Percentiles rank a stretch among this genome's conserved stretches.
Evolutionary conservation across 139 green algal species (phyloP).

Genomic region (Picocystis salinarum): DNA sequence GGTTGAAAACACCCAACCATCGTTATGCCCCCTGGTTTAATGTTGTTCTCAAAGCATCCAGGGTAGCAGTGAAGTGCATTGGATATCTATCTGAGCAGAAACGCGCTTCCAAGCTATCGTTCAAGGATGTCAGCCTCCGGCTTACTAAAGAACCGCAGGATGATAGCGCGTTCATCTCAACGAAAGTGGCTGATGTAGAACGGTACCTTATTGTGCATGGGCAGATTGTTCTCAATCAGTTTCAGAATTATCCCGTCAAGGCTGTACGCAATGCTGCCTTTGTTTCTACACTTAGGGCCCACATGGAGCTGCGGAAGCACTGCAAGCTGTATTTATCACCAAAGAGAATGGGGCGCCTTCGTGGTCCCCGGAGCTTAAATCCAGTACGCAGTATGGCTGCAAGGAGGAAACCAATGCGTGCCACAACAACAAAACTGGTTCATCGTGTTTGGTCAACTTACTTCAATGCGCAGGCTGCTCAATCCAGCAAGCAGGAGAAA

Average conservation of each 20-base stretch:
- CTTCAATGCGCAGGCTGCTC: constrained; percentile 8
- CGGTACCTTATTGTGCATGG: constrained; percentile 79
- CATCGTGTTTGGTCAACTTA: constrained; percentile 59
- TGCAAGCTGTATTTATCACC: constrained; percentile 48
- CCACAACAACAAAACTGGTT: constrained; percentile 81
- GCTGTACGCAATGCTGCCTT: constrained; percentile 49
- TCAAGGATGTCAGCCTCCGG: constrained; percentile 46
- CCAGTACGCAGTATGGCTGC: constrained; percentile 1
- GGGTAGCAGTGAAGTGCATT: constrained; percentile 44
- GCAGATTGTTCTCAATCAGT: constrained; percentile 81
- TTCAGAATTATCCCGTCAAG: constrained; percentile 48
- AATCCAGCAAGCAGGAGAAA: constrained; percentile 4
- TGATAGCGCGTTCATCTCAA: constrained; percentile 35
- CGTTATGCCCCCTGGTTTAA: constrained; percentile 64
- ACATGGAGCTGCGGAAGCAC: constrained; percentile 51
- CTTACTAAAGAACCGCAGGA: constrained; percentile 20
- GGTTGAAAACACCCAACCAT: constrained; percentile 16
- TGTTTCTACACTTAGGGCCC: constrained; percentile 32
- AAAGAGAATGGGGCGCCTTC: constrained; percentile 2
- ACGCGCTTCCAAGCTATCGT: constrained; percentile 49
- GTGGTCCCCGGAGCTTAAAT: constrained; percentile 5
- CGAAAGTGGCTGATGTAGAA: constrained; percentile 37
- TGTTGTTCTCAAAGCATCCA: constrained; percentile 45
- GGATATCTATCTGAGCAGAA: constrained; percentile 24
- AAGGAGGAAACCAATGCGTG: constrained; percentile 61